Percentiles rank a stretch among this genome's conserved stretches.
Conservation (phyloP, 331 rosid genomes). For the Rhamnella rubrinervis region DNA sequence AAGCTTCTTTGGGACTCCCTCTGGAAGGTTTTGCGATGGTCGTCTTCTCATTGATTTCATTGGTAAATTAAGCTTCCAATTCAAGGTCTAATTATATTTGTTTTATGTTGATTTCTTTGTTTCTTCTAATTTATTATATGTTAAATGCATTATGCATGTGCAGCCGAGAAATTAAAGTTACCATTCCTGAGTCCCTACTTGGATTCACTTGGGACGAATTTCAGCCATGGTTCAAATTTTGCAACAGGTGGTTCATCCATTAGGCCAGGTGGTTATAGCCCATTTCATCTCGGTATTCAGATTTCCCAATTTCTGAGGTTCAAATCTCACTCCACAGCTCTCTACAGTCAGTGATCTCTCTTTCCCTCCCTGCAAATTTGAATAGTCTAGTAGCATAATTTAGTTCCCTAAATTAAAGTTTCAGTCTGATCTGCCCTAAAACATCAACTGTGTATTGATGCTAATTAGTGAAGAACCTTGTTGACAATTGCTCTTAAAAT, state of each 20-base stretch:
- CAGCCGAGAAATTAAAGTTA: conserved; percentile 78
- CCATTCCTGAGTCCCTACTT: conserved; percentile 78
- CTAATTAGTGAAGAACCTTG: neutral
- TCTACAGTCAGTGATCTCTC: conserved; percentile 43
- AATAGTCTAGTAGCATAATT: neutral
- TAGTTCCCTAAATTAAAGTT: too few relatives aligned
- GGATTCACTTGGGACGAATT: conserved; percentile 71
- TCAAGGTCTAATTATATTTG: neutral
- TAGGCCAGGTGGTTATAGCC: conserved; percentile 64
- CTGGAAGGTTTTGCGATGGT: conserved; percentile 81
- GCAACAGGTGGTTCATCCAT: conserved; percentile 77
- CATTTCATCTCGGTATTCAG: conserved; percentile 76
- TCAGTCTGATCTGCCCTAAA: too few relatives aligned
- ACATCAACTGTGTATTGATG: neutral
- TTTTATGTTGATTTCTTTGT: neutral
- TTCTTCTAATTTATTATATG: too few relatives aligned
- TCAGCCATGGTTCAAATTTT: conserved; percentile 79
- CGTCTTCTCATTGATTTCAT: conserved; percentile 75
- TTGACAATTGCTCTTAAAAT: neutral
- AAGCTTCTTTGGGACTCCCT: conserved; percentile 63
- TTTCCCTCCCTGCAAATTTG: neutral
- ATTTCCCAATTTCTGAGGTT: conserved; percentile 61
- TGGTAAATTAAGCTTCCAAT: conserved; percentile 28
- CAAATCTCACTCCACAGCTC: conserved; percentile 56
- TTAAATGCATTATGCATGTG: conserved; percentile 3